Base-by-base conservation (phyloP, 2,329 filamentous ascomycete genomes). In the Diaporthe australafricana region DNA sequence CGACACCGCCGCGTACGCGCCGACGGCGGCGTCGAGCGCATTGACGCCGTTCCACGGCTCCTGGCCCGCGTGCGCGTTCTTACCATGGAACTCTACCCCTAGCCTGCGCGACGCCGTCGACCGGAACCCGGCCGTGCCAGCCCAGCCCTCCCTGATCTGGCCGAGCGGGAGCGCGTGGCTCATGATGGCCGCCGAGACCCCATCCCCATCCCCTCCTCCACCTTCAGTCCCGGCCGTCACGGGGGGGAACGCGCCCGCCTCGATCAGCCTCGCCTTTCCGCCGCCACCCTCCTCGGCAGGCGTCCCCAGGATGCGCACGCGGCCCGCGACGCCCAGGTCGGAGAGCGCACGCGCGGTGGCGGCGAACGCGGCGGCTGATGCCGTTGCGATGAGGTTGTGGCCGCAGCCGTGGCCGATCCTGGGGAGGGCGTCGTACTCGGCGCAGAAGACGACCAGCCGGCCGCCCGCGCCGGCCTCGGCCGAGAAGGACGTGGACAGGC, bases 21-120 rank as follows among this genome's bases (percentile, higher is more conserved):
- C 68, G 0, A 85, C 80, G 22, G 84, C 75, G 3, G 85, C 85
- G 74, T 88, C 86, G 2, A 87, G 80, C 0, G 85, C 85, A 72
- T 87, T 88, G 53, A 82, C 38, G 38, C 38, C 57, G 16, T 45
- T 20, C 30, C 32, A 53, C 27, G 14, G 38, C 12, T n/a, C 4
- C 27, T 45, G 17, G 6, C 62, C 45, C 6, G 47, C 45, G 30
- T 45, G 45, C 30, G 40, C 62, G 48, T 53, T 67, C 20, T 27
- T 38, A 16, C 45, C 62, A 22, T 52, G 22, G 27, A 67, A 48
- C 47, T 50, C 62, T 20, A 38, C 42, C 20, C 20, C 20, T 11
- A 47, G 45, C 38, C 38, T 6, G 20, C 16, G 22, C 20, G 40
- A 65, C 25, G 60, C 20, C 17, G 25, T 66, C 27, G 60, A 25